phyloP scores from a whole-genome alignment of 2,329 filamentous ascomycete species.

The Trichoderma aggressivum region DNA sequence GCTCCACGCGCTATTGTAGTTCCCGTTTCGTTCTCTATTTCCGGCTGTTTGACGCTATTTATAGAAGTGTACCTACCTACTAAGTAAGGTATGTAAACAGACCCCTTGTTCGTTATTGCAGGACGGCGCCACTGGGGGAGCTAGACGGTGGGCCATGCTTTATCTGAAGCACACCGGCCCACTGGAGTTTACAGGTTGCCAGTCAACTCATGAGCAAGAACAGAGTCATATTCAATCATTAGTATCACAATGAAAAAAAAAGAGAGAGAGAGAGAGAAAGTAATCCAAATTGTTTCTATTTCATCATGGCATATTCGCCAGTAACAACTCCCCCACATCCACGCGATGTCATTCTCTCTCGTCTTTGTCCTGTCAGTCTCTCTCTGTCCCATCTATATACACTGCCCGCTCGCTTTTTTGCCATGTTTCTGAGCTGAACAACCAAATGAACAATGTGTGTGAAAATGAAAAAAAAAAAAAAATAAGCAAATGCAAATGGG shows the following conservation, averaged over 20 bases:
- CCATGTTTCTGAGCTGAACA: neutral
- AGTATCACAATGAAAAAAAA: neutral
- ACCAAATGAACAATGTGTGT: neutral
- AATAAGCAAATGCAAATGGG: neutral
- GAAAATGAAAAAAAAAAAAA: neutral
- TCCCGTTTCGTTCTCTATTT: neutral
- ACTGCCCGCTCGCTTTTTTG: neutral
- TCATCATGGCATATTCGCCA: neutral
- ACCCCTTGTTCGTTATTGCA: neutral
- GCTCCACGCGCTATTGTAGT: neutral
- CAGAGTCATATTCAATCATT: neutral
- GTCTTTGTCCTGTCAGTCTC: neutral
- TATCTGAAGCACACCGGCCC: neutral
- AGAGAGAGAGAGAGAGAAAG: neutral
- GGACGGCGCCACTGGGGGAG: neutral
- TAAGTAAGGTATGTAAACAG: no score
- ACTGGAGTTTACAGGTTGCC: neutral
- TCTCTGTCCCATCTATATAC: neutral
- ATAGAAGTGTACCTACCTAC: neutral
- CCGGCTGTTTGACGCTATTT: neutral
- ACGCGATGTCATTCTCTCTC: neutral
- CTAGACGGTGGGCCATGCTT: neutral
- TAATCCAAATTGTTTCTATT: neutral
- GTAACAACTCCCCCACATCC: neutral
- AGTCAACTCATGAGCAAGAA: neutral